Base-by-base conservation (phyloP, 495 filamentous ascomycete species). In the Friedmanniomyces simplex region DNA sequence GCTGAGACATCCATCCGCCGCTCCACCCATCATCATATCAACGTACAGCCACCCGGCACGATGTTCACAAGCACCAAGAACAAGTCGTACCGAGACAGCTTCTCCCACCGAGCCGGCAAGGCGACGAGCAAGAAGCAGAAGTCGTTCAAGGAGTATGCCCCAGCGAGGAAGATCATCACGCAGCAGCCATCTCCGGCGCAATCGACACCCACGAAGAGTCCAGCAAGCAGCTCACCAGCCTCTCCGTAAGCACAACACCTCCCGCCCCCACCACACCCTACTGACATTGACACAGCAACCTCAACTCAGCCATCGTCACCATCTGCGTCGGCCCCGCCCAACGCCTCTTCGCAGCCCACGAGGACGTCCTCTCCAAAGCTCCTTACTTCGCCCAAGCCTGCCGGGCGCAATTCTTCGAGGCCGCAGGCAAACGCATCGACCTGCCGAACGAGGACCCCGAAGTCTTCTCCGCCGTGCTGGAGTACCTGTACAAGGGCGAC, bases 401-500 rank as follows among this genome's bases (percentile, higher is more conserved):
- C 50, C 76, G 79, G 55, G 76, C 77, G 53, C 77, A 84, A 63
- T 85, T 84, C 72, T 75, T 83, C 68, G 80, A 83, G 58, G 66
- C 80, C 4, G 68, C 77, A 61, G 76, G 76, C 64, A 89, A 87
- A 71, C 81, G 82, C 58, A 82, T 95, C 63, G 74, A 83, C 52
- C 82, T 96, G 25, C 87, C 91, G 4, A 81, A 89, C 54, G 90
- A 95, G 70, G 80, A 89, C 64, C 87, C 91, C 16, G 89, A 94
- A 67, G 82, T 93, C 65, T 87, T 96, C 76, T 93, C 89, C 26
- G 89, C 85, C 20, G 76, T 96, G 18, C 82, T 96, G 50, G 90
- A 95, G 68, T 95, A 86, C 65, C 82, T 95, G 57, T 95, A 96
- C 79, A 90, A 91, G 77, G 89, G 87, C 61, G 90, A 95, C 68